Conservation (phyloP, 2,329 filamentous ascomycete genomes). For the Cordyceps farinosa region DNA sequence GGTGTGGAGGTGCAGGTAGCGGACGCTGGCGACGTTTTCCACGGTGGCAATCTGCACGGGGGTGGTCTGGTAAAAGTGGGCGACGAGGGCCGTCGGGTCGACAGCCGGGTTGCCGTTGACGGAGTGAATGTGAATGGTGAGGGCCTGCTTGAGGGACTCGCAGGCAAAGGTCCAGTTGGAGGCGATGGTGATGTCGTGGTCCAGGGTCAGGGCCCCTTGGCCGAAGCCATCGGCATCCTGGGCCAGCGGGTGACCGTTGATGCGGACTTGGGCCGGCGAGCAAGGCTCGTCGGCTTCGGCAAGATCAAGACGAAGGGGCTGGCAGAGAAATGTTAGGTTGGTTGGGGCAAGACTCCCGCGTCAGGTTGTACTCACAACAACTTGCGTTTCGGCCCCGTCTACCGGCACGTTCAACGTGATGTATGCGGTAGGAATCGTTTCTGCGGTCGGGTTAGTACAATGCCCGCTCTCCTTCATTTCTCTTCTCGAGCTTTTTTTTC, state of each 20-base stretch:
- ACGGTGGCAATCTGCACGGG: conserved; percentile 42
- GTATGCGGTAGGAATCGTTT: conserved; percentile 24
- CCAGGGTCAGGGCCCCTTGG: conserved; percentile 39
- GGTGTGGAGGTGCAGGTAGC: conserved; percentile 22
- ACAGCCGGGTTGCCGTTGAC: conserved; percentile 39
- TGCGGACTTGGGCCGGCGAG: conserved; percentile 42
- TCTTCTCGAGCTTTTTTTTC: not conserved
- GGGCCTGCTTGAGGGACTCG: conserved; percentile 39
- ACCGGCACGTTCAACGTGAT: conserved; percentile 26
- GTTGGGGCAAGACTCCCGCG: not conserved
- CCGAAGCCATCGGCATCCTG: conserved; percentile 40
- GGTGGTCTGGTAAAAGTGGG: conserved; percentile 44
- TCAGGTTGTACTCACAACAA: conserved; percentile 23
- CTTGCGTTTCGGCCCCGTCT: conserved; percentile 19
- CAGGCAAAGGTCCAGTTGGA: conserved; percentile 49
- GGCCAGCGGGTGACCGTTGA: conserved; percentile 43
- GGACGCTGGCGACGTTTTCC: conserved; percentile 37
- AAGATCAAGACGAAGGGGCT: conserved; percentile 44
- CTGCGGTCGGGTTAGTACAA: conserved; percentile 1
- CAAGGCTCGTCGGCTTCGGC: conserved; percentile 44
- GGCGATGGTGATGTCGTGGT: conserved; percentile 36
- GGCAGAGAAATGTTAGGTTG: conserved; percentile 13
- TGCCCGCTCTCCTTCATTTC: not conserved
- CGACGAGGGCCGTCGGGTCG: conserved; percentile 37
- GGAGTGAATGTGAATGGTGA: conserved; percentile 42